These are phyloP conservation scores for Annona cherimola DNA, from an alignment of 164 flowering plant species.

Conservation along the genomic window DNA sequence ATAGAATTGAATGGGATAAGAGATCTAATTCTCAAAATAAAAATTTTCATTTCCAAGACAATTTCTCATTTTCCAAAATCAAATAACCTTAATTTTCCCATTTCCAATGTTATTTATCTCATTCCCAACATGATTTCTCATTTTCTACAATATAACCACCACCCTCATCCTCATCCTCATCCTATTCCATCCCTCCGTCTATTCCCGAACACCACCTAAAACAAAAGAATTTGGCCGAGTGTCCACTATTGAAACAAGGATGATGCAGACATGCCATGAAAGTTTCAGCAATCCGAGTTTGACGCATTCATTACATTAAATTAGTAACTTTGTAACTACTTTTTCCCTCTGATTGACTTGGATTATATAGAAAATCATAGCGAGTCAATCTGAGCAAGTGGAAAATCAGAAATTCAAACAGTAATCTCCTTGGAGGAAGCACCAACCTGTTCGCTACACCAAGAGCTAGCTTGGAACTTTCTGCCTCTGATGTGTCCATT, in stretches of 20 bases:
- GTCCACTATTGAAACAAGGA: background rate
- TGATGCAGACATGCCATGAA: background rate
- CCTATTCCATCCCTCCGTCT: too few relatives aligned
- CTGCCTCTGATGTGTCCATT: constrained; percentile 40
- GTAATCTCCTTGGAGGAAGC: background rate
- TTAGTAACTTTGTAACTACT: background rate
- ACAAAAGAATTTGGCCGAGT: background rate
- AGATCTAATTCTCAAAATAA: too few relatives aligned
- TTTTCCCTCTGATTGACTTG: background rate
- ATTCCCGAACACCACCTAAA: too few relatives aligned
- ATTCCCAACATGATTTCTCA: too few relatives aligned
- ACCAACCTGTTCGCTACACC: constrained; percentile 25
- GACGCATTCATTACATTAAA: background rate
- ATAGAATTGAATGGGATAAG: too few relatives aligned
- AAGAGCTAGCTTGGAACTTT: constrained; percentile 12
- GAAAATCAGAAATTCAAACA: background rate
- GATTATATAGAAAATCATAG: background rate
- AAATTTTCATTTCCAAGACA: too few relatives aligned
- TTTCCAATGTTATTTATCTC: too few relatives aligned
- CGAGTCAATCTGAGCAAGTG: background rate
- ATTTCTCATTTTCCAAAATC: too few relatives aligned
- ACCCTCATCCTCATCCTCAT: too few relatives aligned
- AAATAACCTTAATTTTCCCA: too few relatives aligned
- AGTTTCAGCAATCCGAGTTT: background rate
- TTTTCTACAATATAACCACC: too few relatives aligned